Evolutionary conservation across 2,329 filamentous ascomycete species (phyloP), one percentile per base, ranked within the genome.

Genomic region (Knufia petricola): DNA sequence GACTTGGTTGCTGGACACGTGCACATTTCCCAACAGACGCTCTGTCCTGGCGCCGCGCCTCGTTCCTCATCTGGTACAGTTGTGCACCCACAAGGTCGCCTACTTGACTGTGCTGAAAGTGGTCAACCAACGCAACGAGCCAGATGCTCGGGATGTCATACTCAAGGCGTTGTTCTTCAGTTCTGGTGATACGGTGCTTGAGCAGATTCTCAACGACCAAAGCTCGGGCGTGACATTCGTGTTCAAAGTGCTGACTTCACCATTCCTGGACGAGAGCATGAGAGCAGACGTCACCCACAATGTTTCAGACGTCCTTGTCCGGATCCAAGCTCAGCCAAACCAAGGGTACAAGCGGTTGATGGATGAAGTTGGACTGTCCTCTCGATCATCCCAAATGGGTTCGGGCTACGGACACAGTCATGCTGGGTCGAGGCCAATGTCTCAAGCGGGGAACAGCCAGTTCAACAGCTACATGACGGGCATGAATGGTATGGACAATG

Each of bases 331-430:
- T 4, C 87, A 94, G 61, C 87, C 92, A 13, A 85, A 83, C 53
- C 92, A 96, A 69, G 92, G 92, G 46, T 98, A 98, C 72, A 98
- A 96, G 75, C 84, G 92, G 46, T 71, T 98, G 52, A 98, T 98
- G 92, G 92, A 98, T 61, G 92, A 98, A 64, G 92, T 98, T 58
- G 89, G 90, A 52, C 71, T 98, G 31, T 94, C 90, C 15, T 69
- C 69, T 39, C 65, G 69, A 28, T 60, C 63, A 24, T 63, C 64
- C 36, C 69, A 71, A 24, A 39, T 47, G 32, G 20, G 3, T 19
- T 63, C 66, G 45, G 64, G 66, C 46, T 62, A 67, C 50, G 60
- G 57, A 15, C 63, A 67, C 52, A 59, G 57, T 15, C 60, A 65
- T 41, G 63, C 63, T 24, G 66, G 69, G 44, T 63, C 65, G 34